Percentiles rank a stretch among this genome's conserved stretches.
Conservation (phyloP, 2,329 filamentous ascomycete species). For the Arthrinium phaeospermum region DNA sequence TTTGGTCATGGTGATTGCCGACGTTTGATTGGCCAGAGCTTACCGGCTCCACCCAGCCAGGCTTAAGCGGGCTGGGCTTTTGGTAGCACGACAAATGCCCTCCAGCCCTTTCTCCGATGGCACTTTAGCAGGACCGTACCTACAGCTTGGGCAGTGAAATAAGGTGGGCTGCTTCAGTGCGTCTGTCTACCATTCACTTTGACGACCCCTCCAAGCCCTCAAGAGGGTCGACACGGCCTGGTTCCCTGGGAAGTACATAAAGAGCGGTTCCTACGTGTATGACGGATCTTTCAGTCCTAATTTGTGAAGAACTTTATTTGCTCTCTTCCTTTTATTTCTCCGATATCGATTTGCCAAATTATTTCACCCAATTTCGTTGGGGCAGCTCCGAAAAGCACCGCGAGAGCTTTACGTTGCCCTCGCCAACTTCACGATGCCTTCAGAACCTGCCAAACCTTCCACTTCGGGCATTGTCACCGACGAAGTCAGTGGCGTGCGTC, state of each 20-base stretch:
- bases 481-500: slow-evolving; percentile 76
- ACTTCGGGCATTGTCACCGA: slow-evolving; percentile 80
- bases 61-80: background rate
- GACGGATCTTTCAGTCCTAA: background rate
- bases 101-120: background rate
- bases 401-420: background rate
- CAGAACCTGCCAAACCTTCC: slow-evolving; percentile 41
- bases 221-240: slow-evolving; percentile 7
- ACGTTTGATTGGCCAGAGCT: slow-evolving; percentile 1
- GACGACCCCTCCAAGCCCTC: slow-evolving; percentile 14
- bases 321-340: too few species aligned
- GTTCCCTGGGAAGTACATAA: slow-evolving; percentile 3
- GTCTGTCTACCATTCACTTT: background rate
- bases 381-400: background rate
- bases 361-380: background rate
- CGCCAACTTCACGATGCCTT: slow-evolving; percentile 14
- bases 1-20: slow-evolving; percentile 14
- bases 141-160: background rate
- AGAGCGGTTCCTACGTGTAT: background rate
- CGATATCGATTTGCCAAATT: background rate
- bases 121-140: background rate
- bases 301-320: background rate
- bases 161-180: slow-evolving; percentile 11
- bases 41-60: background rate
- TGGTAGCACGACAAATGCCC: slow-evolving; percentile 7